A percentile compares a stretch with the other conserved stretches of the same genome.
phyloP scores from a whole-genome alignment of 208 protist genomes.

The Trypanosomatidae sp. region DNA sequence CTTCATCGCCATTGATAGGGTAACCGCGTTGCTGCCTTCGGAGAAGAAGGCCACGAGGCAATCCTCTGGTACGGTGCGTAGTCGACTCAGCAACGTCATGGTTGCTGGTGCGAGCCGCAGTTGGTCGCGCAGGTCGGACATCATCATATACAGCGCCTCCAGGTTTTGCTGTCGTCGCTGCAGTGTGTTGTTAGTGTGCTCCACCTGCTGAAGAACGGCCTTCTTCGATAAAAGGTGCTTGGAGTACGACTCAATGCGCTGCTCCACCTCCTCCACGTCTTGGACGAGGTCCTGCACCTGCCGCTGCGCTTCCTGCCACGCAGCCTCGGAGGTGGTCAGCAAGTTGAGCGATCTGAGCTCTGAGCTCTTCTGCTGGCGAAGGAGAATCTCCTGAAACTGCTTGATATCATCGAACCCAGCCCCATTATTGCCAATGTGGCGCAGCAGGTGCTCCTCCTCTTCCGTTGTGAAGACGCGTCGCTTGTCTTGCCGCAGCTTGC shows the following conservation, averaged over 20 bases:
- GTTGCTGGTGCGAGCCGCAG: slow-evolving; percentile 56
- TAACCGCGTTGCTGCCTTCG: slow-evolving; percentile 61
- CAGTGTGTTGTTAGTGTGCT: slow-evolving; percentile 85
- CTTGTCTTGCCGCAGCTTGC: slow-evolving; percentile 66
- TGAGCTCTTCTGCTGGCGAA: slow-evolving; percentile 65
- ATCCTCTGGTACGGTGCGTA: slow-evolving; percentile 44
- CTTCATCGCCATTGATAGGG: slow-evolving; percentile 64
- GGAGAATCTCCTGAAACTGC: slow-evolving; percentile 64
- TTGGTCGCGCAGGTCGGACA: slow-evolving; percentile 66
- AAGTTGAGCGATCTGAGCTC: slow-evolving; percentile 75
- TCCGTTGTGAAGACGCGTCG: slow-evolving; percentile 60
- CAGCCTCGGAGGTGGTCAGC: slow-evolving; percentile 47
- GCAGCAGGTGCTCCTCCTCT: slow-evolving; percentile 77
- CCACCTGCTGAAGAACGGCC: slow-evolving; percentile 75
- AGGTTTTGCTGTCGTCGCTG: slow-evolving; percentile 83
- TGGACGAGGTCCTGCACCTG: slow-evolving; percentile 58
- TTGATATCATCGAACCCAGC: slow-evolving; percentile 77
- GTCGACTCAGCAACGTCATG: slow-evolving; percentile 38
- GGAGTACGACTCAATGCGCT: slow-evolving; percentile 76
- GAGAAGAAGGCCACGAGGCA: slow-evolving; percentile 61
- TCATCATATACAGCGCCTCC: slow-evolving; percentile 55
- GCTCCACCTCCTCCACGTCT: slow-evolving; percentile 77
- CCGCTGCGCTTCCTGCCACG: slow-evolving; percentile 55
- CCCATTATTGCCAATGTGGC: slow-evolving; percentile 39
- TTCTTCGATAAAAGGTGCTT: slow-evolving; percentile 76